Conservation (phyloP, 345 rosid species). For the Firmiana major region DNA sequence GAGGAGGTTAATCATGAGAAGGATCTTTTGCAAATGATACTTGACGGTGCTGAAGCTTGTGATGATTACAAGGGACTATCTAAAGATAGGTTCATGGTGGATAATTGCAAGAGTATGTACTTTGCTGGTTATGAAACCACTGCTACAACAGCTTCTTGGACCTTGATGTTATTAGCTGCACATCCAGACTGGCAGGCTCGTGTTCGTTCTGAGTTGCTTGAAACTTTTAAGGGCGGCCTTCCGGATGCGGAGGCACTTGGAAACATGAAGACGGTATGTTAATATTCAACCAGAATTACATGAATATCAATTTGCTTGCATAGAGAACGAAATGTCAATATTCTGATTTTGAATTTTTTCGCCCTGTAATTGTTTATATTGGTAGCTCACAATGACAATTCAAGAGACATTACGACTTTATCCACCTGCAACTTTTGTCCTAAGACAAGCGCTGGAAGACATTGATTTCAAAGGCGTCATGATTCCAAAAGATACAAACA, state of each 20-base stretch:
- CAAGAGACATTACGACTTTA: slow-evolving; percentile 38
- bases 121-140: slow-evolving; percentile 52
- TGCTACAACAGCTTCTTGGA: slow-evolving; percentile 36
- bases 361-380: background rate
- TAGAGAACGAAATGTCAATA: too few species aligned
- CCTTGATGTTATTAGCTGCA: slow-evolving; percentile 32
- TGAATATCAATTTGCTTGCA: background rate
- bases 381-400: slow-evolving; percentile 35
- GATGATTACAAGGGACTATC: slow-evolving; percentile 17
- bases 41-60: slow-evolving; percentile 23
- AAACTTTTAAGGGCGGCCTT: slow-evolving; percentile 6
- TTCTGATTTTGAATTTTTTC: background rate
- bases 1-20: slow-evolving; percentile 15
- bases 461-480: slow-evolving; percentile 28
- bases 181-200: slow-evolving; percentile 49
- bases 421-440: slow-evolving; percentile 24
- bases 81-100: slow-evolving; percentile 31
- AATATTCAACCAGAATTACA: too few species aligned
- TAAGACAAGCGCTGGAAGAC: slow-evolving; percentile 26
- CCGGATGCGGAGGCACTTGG: slow-evolving; percentile 24
- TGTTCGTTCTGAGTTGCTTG: slow-evolving; percentile 35
- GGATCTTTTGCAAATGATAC: slow-evolving; percentile 40
- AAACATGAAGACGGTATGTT: slow-evolving; percentile 30
- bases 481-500: slow-evolving; percentile 33
- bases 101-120: slow-evolving; percentile 51